Evolutionary conservation across 345 rosid species (phyloP).

Genomic region (Geranium brycei): DNA sequence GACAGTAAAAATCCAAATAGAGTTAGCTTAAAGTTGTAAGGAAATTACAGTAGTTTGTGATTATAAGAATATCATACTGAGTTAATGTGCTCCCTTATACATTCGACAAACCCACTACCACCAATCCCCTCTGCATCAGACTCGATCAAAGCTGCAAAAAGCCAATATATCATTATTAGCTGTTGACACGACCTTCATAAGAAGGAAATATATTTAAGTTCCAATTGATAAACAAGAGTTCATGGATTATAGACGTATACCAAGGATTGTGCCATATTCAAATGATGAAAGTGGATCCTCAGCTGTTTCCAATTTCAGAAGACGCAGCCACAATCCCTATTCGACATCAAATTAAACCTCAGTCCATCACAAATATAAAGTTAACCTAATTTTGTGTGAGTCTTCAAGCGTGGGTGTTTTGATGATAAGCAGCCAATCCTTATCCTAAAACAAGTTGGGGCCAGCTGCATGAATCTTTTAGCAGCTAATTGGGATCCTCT

Average conservation of each 20-base stretch:
- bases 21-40: constrained; percentile 14
- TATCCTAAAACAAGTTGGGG: no score
- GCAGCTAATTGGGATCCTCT: no score
- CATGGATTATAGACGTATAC: constrained; percentile 29
- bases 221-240: constrained; percentile 7
- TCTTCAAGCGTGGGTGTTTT: no score
- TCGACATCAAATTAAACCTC: neutral
- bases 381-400: neutral
- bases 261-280: constrained; percentile 93
- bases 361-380: neutral
- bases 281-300: constrained; percentile 99
- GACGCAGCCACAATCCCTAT: constrained; percentile 95
- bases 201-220: constrained; percentile 2
- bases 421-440: no score
- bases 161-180: constrained; percentile 9
- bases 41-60: constrained; percentile 11
- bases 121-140: constrained; percentile 99
- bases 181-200: constrained; percentile 5
- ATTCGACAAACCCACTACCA: constrained; percentile 96
- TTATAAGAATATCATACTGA: constrained; percentile 39
- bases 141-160: constrained; percentile 81
- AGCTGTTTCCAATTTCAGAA: constrained; percentile 70
- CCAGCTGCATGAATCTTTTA: no score
- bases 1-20: constrained; percentile 24
- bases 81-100: constrained; percentile 92